Evolutionary conservation across 345 rosid species (phyloP).

Genomic region (Sisymbrium irio): DNA sequence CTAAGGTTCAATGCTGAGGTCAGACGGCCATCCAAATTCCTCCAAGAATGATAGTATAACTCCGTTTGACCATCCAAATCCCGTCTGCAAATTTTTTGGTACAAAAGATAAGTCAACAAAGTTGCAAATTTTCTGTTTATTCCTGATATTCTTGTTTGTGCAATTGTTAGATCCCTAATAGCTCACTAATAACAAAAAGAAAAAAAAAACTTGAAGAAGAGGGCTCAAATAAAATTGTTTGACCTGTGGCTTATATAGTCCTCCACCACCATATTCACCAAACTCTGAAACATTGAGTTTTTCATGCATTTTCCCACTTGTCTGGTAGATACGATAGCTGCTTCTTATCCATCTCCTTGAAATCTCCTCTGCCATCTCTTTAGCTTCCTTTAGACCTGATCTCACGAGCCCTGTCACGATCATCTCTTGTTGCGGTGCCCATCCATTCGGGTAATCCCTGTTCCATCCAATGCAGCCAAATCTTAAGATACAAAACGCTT

Average conservation of each 20-base stretch:
- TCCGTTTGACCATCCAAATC: conserved; percentile 95
- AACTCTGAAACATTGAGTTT: conserved; percentile 43
- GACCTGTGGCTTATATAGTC: conserved; percentile 66
- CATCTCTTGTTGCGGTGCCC: conserved; percentile 88
- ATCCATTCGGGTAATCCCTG: conserved; percentile 96
- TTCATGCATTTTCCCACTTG: conserved; percentile 56
- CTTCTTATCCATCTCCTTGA: conserved; percentile 74
- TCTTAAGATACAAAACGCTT: background rate
- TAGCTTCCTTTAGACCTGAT: conserved; percentile 53
- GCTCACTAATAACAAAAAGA: background rate
- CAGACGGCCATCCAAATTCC: conserved; percentile 86
- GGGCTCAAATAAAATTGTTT: background rate
- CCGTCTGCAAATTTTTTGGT: conserved; percentile 54
- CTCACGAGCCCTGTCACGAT: conserved; percentile 69
- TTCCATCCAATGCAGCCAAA: background rate
- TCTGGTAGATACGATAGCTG: conserved; percentile 51
- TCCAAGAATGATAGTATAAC: conserved; percentile 81
- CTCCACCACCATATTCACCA: conserved; percentile 70
- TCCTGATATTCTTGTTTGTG: background rate
- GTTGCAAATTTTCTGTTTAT: background rate
- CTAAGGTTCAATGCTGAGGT: conserved; percentile 24
- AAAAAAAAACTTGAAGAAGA: background rate
- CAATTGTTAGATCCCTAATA: background rate
- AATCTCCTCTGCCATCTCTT: conserved; percentile 65
- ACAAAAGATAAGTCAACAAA: background rate